Base-by-base conservation (phyloP, 352 stramenopile genomes). In the Globisporangium okanoganense region DNA sequence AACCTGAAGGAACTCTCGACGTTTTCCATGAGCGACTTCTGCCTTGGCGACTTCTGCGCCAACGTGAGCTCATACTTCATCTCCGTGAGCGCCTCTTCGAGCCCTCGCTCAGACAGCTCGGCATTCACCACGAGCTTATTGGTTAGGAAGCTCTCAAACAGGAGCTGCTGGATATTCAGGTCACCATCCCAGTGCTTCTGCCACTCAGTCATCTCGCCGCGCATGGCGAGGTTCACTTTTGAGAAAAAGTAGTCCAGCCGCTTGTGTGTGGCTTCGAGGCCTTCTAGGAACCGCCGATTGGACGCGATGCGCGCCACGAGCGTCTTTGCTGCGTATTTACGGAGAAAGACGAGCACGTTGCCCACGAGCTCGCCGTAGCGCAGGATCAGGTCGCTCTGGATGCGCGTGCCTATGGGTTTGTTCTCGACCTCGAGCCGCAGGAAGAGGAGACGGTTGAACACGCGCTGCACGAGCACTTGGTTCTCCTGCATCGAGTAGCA, bases 401-500 rank as follows among this genome's bases (percentile, higher is more conserved):
- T 59, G 29, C 49, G 51, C 10, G 50, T 57, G 12, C 50, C 58
- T 9, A 58, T 49, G 12, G 58, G 50, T 12, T 49, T 58, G 25
- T 58, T 57, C 20, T 64, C 50, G 3, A 64, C 58, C 18, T 64
- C 22, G 2, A 24, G 14, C 9, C 58, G 27, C 8, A 64, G 44
- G 18, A 64, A 64, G 1, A 58, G 48, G 16, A 57, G 13, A 0
- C 58, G 58, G 4, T 51, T 44, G 58, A 43, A 47, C 16, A 64
- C 58, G 40, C 58, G 58, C 35, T 52, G 58, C 13, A 18, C 33
- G 10, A 64, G 47, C 33, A 64, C 36, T 14, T 57, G 48, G 13
- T 24, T 51, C 48, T 64, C 58, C 38, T 64, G 41, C 58, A 64
- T 64, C 27, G 18, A 5, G 38, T 64, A 56, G 33, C 60, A 56